A percentile compares a stretch with the other conserved stretches of the same genome.
Conservation (phyloP, 108 stramenopile genomes). For the Schizochytrium sp. region DNA sequence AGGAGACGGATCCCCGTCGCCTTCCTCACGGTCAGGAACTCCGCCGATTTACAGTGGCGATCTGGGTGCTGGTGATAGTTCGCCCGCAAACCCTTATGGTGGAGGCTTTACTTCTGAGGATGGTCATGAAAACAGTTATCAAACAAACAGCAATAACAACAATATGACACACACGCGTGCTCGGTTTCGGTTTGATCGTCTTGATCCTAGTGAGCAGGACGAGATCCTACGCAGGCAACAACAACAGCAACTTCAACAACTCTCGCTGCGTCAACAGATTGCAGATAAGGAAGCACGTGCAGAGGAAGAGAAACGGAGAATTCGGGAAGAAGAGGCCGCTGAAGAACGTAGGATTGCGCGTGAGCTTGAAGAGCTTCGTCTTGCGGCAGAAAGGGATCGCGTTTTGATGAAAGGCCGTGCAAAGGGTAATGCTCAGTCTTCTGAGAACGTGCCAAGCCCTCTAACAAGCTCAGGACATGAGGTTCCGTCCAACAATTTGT, state of each 20-base stretch:
- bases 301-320: background rate
- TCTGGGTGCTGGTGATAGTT: background rate
- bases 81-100: background rate
- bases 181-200: conserved; percentile 49
- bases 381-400: background rate
- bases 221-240: conserved; percentile 2
- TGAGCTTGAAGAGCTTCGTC: background rate
- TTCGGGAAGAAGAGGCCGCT: background rate
- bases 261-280: conserved; percentile 17
- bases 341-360: conserved; percentile 11
- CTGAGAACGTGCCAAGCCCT: background rate
- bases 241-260: conserved; percentile 34
- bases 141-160: background rate
- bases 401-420: background rate
- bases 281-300: conserved; percentile 1
- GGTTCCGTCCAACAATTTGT: background rate
- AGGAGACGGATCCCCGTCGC: background rate
- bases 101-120: background rate
- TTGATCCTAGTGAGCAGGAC: conserved; percentile 57
- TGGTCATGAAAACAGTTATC: background rate
- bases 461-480: background rate
- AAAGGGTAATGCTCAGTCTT: background rate
- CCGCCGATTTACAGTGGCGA: background rate
- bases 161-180: conserved; percentile 42
- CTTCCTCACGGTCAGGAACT: background rate